These are phyloP conservation scores for Arachis hypogaea DNA, from an alignment of 306 rosid genomes.

Conservation along the genomic window DNA sequence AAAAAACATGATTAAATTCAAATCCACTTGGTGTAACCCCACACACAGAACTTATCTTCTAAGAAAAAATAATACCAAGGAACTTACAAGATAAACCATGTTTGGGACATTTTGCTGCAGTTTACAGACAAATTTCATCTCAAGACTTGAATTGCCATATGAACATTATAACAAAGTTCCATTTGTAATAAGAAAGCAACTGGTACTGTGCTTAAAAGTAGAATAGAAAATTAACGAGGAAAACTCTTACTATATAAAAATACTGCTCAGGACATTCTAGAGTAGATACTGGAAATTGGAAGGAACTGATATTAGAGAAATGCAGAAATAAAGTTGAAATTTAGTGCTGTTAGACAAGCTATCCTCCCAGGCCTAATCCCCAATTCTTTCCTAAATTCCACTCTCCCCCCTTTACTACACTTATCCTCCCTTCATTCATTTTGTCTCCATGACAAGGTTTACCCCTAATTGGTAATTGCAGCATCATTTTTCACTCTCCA, in stretches of 20 bases:
- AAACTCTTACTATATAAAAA: neutral
- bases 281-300: neutral
- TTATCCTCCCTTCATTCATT: neutral
- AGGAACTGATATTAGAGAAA: neutral
- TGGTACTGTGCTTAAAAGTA: neutral
- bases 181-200: neutral
- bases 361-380: neutral
- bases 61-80: neutral
- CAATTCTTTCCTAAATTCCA: neutral
- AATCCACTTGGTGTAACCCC: conserved; percentile 1
- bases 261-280: neutral
- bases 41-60: conserved; percentile 4
- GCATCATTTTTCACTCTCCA: neutral
- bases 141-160: conserved; percentile 2
- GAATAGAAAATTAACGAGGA: neutral
- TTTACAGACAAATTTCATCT: neutral
- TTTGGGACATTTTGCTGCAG: conserved; percentile 4
- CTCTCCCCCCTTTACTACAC: neutral
- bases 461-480: neutral
- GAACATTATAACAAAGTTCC: conserved; percentile 9
- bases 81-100: neutral
- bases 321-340: neutral
- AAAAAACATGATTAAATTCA: too few relatives aligned
- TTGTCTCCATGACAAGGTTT: neutral
- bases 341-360: neutral